These are phyloP conservation scores for Emmonsia crescens DNA, from an alignment of 2,329 filamentous ascomycete species.

Conservation along the genomic window DNA sequence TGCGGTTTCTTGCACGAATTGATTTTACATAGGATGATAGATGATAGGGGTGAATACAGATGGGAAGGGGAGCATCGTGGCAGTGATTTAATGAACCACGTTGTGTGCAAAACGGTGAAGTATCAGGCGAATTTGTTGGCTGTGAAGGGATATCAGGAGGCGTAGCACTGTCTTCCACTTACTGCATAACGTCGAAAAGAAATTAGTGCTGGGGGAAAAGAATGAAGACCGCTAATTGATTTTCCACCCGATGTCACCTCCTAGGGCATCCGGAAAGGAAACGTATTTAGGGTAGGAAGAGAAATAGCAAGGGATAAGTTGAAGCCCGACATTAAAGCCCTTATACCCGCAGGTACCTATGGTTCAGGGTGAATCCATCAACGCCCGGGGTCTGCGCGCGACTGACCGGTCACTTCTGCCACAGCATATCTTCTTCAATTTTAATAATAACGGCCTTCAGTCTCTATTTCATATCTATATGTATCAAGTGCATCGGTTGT, in stretches of 20 bases:
- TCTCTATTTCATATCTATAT: neutral
- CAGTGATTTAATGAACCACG: neutral
- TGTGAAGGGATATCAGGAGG: neutral
- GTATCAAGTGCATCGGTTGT: neutral
- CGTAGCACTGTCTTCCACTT: neutral
- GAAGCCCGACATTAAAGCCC: neutral
- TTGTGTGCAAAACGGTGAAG: neutral
- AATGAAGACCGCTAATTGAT: neutral
- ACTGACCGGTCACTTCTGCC: neutral
- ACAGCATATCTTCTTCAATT: neutral
- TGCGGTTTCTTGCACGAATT: neutral
- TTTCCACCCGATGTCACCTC: neutral
- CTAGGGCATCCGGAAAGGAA: neutral
- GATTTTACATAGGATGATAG: neutral
- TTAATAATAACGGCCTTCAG: neutral
- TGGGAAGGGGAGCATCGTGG: neutral
- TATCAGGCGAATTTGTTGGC: neutral
- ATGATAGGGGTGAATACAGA: neutral
- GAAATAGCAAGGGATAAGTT: neutral
- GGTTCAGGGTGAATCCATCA: neutral
- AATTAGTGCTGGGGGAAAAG: neutral
- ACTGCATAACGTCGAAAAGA: neutral
- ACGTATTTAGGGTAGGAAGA: neutral
- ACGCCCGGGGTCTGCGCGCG: too few relatives aligned
- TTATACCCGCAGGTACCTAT: neutral